These are phyloP conservation scores for Triticum urartu DNA, from an alignment of 176 grass and related monocot genomes.

Conservation along the genomic window DNA sequence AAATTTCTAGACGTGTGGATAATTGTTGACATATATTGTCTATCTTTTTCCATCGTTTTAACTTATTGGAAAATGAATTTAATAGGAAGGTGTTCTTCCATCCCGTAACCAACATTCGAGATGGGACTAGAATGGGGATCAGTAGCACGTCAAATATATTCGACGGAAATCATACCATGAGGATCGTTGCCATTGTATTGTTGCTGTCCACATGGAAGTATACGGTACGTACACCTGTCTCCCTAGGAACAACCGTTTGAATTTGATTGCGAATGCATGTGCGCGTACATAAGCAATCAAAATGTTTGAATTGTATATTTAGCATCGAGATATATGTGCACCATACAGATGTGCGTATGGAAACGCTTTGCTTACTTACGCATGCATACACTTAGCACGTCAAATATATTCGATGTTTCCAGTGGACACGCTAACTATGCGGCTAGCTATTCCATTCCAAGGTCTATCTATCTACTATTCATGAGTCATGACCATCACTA, in stretches of 20 bases:
- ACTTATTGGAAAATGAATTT: too few relatives aligned
- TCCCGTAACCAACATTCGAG: background rate
- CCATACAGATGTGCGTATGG: background rate
- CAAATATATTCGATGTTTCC: background rate
- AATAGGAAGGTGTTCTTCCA: too few relatives aligned
- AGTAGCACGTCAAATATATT: background rate
- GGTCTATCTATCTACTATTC: background rate
- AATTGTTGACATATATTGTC: too few relatives aligned
- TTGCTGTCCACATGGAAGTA: constrained; percentile 14
- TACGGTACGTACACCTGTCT: background rate
- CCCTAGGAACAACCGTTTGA: constrained; percentile 16
- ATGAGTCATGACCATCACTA: background rate
- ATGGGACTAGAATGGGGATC: background rate
- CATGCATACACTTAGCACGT: too few relatives aligned
- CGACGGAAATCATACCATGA: background rate
- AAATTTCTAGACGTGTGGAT: too few relatives aligned
- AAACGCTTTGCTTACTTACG: too few relatives aligned
- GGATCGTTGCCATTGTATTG: constrained; percentile 16
- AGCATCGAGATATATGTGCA: background rate
- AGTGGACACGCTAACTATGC: background rate
- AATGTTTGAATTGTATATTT: background rate
- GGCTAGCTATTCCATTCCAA: too few relatives aligned
- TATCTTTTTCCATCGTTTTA: too few relatives aligned
- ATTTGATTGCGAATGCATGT: background rate
- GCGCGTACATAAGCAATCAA: background rate